phyloP scores from a whole-genome alignment of 257 asterid species.

The Solanum gandarillasii region DNA sequence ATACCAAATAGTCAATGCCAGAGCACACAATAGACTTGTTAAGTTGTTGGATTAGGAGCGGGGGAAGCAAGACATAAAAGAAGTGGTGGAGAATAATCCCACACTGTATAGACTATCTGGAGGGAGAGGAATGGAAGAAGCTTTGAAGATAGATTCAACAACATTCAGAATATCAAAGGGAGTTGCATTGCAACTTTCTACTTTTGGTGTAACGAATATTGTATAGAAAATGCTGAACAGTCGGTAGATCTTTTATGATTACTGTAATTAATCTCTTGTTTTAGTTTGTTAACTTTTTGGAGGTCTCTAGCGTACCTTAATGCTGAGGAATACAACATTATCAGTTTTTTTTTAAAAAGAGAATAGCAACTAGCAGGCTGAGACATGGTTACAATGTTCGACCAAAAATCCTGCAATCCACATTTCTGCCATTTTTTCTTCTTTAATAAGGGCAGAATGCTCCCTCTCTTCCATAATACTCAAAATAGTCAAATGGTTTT shows the following conservation, averaged over 20 bases:
- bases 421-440: neutral
- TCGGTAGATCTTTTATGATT: neutral
- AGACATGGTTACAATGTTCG: neutral
- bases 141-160: neutral
- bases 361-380: neutral
- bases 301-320: neutral
- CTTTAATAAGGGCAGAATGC: neutral
- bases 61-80: neutral
- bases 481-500: neutral
- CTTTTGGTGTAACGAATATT: neutral
- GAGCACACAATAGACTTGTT: neutral
- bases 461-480: neutral
- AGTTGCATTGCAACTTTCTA: neutral
- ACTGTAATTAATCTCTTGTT: neutral
- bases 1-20: neutral
- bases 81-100: neutral
- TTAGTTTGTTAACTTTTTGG: neutral
- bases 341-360: neutral
- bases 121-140: neutral
- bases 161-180: neutral
- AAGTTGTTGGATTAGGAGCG: neutral
- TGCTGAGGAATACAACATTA: neutral
- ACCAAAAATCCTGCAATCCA: neutral
- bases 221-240: neutral
- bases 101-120: neutral